Evolutionary conservation across 2,329 filamentous ascomycete genomes (phyloP).

Genomic region (Byssochlamys sp.): DNA sequence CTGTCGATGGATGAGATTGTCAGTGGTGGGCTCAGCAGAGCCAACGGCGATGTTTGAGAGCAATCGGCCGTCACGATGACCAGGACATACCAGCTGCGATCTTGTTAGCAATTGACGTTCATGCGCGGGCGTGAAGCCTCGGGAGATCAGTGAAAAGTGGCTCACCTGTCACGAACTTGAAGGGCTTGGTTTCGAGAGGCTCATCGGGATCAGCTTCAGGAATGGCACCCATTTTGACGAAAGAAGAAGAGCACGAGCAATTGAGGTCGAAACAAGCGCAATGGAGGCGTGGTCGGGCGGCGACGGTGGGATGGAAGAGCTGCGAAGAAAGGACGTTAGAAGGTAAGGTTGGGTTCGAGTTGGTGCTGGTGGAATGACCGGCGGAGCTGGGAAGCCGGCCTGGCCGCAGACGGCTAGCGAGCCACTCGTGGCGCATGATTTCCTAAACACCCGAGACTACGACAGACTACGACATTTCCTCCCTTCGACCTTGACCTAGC

Average conservation of each 20-base stretch:
- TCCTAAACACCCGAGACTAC: constrained; percentile 24
- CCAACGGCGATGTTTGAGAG: not conserved
- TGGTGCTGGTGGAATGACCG: constrained; percentile 20
- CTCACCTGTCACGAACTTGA: constrained; percentile 99
- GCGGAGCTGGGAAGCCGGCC: constrained; percentile 28
- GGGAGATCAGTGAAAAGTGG: constrained; percentile 13
- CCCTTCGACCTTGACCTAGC: constrained; percentile 7
- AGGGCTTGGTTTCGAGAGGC: constrained; percentile 89
- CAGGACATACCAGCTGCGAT: constrained; percentile 41
- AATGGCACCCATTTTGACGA: constrained; percentile 73
- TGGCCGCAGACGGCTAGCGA: constrained; percentile 32
- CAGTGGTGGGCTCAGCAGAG: constrained; percentile 13
- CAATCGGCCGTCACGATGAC: constrained; percentile 7
- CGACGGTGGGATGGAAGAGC: constrained; percentile 15
- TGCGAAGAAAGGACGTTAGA: constrained; percentile 11
- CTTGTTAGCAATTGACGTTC: constrained; percentile 32
- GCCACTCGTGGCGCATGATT: constrained; percentile 25
- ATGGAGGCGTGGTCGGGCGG: constrained; percentile 22
- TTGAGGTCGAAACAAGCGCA: constrained; percentile 9
- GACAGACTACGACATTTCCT: constrained; percentile 10
- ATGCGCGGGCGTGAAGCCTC: constrained; percentile 18
- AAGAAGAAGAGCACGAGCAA: constrained; percentile 26
- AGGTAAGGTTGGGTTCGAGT: constrained; percentile 13
- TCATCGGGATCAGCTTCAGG: constrained; percentile 55
- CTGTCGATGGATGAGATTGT: constrained; percentile 43